Conservation (phyloP, 352 stramenopile genomes). For the Pilasporangium apinafurcum region DNA sequence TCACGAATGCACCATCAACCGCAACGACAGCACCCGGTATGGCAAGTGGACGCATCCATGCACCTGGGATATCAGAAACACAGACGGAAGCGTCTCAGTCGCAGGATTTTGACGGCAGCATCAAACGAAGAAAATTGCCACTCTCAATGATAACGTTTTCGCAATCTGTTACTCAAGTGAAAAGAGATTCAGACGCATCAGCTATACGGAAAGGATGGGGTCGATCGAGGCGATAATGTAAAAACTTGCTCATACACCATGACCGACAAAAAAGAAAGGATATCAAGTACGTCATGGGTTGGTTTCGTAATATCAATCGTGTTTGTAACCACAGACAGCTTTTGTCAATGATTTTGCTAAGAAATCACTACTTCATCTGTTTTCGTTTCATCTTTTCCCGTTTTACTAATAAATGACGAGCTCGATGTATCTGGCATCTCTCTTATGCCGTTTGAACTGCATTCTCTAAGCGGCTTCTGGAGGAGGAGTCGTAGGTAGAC, state of each 20-base stretch:
- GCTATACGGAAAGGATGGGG: constrained; percentile 60
- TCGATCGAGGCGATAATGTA: constrained; percentile 41
- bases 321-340: too few relatives aligned
- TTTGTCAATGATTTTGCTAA: too few relatives aligned
- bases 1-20: too few relatives aligned
- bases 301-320: too few relatives aligned
- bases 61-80: constrained; percentile 21
- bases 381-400: neutral
- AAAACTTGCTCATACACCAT: neutral
- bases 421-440: too few relatives aligned
- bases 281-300: too few relatives aligned
- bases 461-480: constrained; percentile 32
- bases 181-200: constrained; percentile 8
- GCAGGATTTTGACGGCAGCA: neutral
- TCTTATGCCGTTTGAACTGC: constrained; percentile 2
- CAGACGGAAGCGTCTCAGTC: constrained; percentile 27
- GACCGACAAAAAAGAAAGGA: neutral
- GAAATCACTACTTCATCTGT: too few relatives aligned
- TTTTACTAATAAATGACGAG: neutral
- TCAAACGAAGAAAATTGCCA: constrained; percentile 57
- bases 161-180: constrained; percentile 20
- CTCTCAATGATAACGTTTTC: constrained; percentile 62
- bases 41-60: constrained; percentile 2
- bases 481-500: constrained; percentile 67
- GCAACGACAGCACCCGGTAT: constrained; percentile 1